Conservation (phyloP, 306 rosid species). For the Cucurbita moschata region DNA sequence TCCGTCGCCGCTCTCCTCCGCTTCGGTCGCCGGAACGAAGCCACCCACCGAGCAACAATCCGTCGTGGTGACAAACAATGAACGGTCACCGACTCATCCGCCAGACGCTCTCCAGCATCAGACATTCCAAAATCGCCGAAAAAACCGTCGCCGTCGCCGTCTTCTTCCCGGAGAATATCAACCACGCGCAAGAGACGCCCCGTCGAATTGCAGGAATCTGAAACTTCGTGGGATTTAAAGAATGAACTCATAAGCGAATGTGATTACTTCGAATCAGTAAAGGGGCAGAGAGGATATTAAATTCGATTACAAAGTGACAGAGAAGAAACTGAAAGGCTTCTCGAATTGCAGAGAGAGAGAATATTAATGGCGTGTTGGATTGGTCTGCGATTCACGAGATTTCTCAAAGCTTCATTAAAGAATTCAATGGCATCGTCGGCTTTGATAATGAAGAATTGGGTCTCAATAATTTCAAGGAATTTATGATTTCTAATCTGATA, state of each 20-base stretch:
- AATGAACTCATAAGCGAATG: background rate
- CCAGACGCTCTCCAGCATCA: background rate
- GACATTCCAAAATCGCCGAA: conserved; percentile 21
- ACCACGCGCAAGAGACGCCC: conserved; percentile 31
- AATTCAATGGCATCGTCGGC: background rate
- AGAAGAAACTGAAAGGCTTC: background rate
- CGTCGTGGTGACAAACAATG: conserved; percentile 41
- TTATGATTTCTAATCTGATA: background rate
- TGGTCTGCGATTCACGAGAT: conserved; percentile 1
- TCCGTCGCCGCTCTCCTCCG: conserved; percentile 8
- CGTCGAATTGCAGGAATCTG: background rate
- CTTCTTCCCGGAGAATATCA: conserved; percentile 35
- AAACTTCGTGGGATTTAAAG: conserved; percentile 18
- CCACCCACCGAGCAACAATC: conserved; percentile 30
- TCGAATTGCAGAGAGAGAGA: conserved; percentile 9
- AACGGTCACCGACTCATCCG: background rate
- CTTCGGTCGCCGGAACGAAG: conserved; percentile 26
- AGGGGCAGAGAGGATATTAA: conserved; percentile 2
- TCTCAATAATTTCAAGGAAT: background rate
- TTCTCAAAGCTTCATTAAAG: background rate
- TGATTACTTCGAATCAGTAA: background rate
- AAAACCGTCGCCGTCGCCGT: conserved; percentile 11
- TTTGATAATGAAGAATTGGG: background rate
- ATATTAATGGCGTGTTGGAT: conserved; percentile 2
- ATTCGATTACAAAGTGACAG: conserved; percentile 4